Evolutionary conservation across 176 grass and related monocot species (phyloP).

Genomic region (Triticum dicoccoides): DNA sequence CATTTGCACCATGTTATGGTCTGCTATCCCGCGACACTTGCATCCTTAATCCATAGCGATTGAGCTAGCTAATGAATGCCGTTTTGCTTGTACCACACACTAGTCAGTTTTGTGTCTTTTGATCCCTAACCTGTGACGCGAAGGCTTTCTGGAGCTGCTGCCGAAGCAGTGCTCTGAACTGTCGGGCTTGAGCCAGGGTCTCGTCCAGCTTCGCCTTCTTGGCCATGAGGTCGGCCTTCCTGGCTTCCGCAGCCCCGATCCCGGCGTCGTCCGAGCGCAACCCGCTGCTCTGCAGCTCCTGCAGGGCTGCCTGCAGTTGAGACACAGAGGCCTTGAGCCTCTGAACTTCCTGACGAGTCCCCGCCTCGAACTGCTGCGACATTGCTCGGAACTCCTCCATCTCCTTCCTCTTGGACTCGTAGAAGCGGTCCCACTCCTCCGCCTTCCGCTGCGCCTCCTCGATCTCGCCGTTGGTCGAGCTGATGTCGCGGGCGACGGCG

Average conservation of each 20-base stretch:
- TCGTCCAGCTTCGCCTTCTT: constrained; percentile 66
- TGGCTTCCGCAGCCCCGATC: constrained; percentile 60
- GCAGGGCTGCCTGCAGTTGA: constrained; percentile 55
- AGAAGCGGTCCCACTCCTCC: constrained; percentile 63
- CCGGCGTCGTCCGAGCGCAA: constrained; percentile 43
- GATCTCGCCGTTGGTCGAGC: constrained; percentile 53
- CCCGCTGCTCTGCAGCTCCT: constrained; percentile 47
- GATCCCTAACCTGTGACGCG: constrained; percentile 38
- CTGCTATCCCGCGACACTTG: no score
- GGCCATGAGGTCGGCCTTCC: constrained; percentile 55
- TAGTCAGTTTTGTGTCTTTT: constrained; percentile 1
- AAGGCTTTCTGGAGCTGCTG: constrained; percentile 73
- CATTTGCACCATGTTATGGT: no score
- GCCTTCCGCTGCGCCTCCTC: constrained; percentile 57
- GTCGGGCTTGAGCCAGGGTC: constrained; percentile 45
- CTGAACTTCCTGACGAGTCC: constrained; percentile 51
- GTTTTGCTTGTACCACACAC: no score
- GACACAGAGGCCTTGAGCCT: constrained; percentile 52
- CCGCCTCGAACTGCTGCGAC: constrained; percentile 48
- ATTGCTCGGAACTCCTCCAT: constrained; percentile 63
- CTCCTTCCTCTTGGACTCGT: constrained; percentile 54
- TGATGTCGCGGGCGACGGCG: constrained; percentile 35
- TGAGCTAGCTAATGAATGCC: no score
- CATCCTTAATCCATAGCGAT: no score
- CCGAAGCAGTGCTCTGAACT: constrained; percentile 62